Evolutionary conservation across 345 rosid species (phyloP), one percentile per base, ranked within the genome.

Genomic region (Tarenaya hassleriana): DNA sequence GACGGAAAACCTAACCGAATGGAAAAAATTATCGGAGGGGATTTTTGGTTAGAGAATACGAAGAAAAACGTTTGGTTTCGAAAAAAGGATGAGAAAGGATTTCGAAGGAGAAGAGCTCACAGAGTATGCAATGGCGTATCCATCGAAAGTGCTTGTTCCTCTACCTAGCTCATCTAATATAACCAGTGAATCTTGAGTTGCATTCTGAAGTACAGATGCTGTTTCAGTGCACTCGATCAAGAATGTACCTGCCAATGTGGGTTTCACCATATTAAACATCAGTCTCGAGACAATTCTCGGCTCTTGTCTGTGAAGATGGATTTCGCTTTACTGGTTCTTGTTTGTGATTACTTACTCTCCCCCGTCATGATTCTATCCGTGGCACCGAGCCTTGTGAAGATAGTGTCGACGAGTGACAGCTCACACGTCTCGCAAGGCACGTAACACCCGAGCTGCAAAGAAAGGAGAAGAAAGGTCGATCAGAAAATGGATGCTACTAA

Each of bases 91-190:
- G n/a, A n/a, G n/a, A n/a, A n/a, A n/a, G n/a, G n/a, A n/a, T n/a
- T n/a, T n/a, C n/a, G 32, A 27, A 58, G 17, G 50, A 34, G 49
- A 65, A 24, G 15, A 31, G 24, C 80, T 75, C 62, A 92, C 98
- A 2, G 96, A 86, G 52, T 82, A 92, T 41, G 95, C 96, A 39
- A 88, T 88, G 71, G 98, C 90, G 56, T 92, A 92, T 60, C 98
- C 96, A 46, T 88, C 96, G 55, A 84, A 91, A 55, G 96, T 91
- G 76, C 98, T 91, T 18, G 98, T 87, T 68, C 96, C 98, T 40
- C 96, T 92, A 50, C 98, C 98, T 37, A 91, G 73, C 58, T 91
- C 98, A 56, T 87, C 96, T 34, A 91, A 96, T 74, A 91, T 67
- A 43, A 91, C 95, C 11, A 91, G 76, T 38, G 98, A 84, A 75